phyloP scores from a whole-genome alignment of 2,329 filamentous ascomycete genomes.

The Penicillium hesseltinei region DNA sequence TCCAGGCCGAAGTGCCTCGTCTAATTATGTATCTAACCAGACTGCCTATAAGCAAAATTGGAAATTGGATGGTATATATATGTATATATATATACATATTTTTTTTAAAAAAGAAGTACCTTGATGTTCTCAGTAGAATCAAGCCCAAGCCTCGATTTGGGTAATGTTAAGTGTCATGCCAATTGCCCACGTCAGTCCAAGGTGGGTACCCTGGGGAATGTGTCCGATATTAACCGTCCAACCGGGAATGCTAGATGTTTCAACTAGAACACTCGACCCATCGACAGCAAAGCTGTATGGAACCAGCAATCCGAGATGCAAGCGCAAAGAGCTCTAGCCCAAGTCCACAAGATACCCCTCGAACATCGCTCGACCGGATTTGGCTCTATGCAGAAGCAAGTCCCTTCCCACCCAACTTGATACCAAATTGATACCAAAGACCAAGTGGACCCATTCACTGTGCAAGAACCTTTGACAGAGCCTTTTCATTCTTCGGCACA shows the following conservation, averaged over 20 bases:
- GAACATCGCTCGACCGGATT: not conserved
- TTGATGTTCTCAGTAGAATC: not conserved
- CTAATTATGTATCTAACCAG: conserved; percentile 1
- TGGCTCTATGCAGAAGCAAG: not conserved
- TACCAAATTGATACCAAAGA: not conserved
- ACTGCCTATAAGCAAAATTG: conserved; percentile 1
- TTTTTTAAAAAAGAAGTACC: not conserved
- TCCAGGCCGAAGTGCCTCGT: not conserved
- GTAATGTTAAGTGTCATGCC: not conserved
- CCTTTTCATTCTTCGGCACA: conserved; percentile 53
- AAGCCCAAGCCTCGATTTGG: not conserved
- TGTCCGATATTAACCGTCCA: not conserved
- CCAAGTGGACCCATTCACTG: conserved; percentile 9
- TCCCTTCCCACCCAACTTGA: not conserved
- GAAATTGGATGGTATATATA: not conserved
- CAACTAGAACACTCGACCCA: not conserved
- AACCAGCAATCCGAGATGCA: not conserved
- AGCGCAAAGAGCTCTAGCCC: not conserved
- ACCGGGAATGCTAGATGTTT: not conserved
- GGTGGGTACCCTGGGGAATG: not conserved
- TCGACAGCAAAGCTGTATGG: not conserved
- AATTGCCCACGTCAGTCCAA: not conserved
- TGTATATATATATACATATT: too few relatives aligned
- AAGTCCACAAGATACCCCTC: not conserved
- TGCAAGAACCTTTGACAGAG: conserved; percentile 45